Conservation (phyloP, 257 asterid species). For the Verbascum thapsus region DNA sequence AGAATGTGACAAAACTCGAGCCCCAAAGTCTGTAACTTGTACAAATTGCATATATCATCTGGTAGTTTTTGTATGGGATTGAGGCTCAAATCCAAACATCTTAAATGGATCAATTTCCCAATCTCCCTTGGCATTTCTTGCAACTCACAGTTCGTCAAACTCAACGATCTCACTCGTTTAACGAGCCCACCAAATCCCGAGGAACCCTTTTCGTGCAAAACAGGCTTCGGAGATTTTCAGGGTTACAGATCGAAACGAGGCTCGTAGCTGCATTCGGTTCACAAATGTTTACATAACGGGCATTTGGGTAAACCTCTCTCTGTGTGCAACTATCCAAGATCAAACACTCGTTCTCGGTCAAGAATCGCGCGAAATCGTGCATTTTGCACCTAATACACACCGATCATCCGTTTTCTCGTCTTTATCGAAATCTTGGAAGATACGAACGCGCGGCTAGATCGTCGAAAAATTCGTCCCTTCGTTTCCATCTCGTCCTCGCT, state of each 20-base stretch:
- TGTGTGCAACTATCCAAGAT: neutral
- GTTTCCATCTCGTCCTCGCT: constrained; percentile 24
- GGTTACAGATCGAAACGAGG: neutral
- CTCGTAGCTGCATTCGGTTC: neutral
- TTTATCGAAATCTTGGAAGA: constrained; percentile 17
- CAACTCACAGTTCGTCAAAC: neutral
- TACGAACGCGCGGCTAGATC: constrained; percentile 15
- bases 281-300: neutral
- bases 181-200: neutral
- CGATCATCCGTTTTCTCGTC: neutral
- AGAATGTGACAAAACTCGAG: neutral
- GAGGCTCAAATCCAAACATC: constrained; percentile 23
- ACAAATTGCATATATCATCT: constrained; percentile 1
- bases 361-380: constrained; percentile 26
- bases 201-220: neutral
- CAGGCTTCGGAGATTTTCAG: neutral
- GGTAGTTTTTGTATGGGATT: constrained; percentile 22
- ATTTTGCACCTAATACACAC: neutral
- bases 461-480: constrained; percentile 27
- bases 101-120: constrained; percentile 22
- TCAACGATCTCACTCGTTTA: constrained; percentile 9
- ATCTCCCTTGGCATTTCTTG: constrained; percentile 6
- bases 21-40: constrained; percentile 13
- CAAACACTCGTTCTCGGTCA: constrained; percentile 7
- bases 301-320: neutral